Evolutionary conservation across 768 basidiomycete genomes (phyloP).

Genomic region (Candolleomyces aberdarensis): DNA sequence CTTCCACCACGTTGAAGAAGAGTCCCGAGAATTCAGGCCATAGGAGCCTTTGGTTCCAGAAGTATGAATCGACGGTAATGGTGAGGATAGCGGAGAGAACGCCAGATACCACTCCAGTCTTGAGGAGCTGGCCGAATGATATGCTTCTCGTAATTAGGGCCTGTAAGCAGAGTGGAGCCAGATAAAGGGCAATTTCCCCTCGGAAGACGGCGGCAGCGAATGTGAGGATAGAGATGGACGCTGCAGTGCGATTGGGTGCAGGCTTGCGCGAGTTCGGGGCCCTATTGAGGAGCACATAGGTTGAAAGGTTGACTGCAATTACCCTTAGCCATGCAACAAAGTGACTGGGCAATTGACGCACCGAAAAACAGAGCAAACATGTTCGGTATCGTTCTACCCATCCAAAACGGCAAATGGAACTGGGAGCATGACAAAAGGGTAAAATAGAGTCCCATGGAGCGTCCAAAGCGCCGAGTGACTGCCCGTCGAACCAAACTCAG

Average conservation of each 20-base stretch:
- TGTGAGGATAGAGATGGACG: constrained; percentile 58
- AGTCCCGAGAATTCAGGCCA: constrained; percentile 87
- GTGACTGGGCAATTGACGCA: background rate
- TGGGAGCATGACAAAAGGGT: constrained; percentile 72
- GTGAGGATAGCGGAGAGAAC: constrained; percentile 58
- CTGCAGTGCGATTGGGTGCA: constrained; percentile 28
- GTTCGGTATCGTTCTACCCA: constrained; percentile 91
- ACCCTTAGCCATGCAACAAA: background rate
- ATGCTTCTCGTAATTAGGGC: constrained; percentile 40
- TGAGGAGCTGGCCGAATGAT: constrained; percentile 41
- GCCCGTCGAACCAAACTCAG: constrained; percentile 65
- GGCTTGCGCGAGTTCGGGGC: constrained; percentile 37
- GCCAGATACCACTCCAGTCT: constrained; percentile 48
- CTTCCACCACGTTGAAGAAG: constrained; percentile 84
- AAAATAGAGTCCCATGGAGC: constrained; percentile 54
- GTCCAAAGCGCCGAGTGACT: constrained; percentile 62
- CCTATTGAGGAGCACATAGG: constrained; percentile 44
- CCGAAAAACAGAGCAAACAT: constrained; percentile 51
- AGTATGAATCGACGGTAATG: constrained; percentile 73
- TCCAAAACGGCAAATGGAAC: constrained; percentile 93
- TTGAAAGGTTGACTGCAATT: constrained; percentile 54
- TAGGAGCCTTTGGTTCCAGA: constrained; percentile 69
- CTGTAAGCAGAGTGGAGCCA: constrained; percentile 60
- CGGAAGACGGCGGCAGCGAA: constrained; percentile 73
- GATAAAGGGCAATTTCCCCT: constrained; percentile 70